Conservation (phyloP, 2,329 filamentous ascomycete genomes). For the Colletotrichum lentis region DNA sequence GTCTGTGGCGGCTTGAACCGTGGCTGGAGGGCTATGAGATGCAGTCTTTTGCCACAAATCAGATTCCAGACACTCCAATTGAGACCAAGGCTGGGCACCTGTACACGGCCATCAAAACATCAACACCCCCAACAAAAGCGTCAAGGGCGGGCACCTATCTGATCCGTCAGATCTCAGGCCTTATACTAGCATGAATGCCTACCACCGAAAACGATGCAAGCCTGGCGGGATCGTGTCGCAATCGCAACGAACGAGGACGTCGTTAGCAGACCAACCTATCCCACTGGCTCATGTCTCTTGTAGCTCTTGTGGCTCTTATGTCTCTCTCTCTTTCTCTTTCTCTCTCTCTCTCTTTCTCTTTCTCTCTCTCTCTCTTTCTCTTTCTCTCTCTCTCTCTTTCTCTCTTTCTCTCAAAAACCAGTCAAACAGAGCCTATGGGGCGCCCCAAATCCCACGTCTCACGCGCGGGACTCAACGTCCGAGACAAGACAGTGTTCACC, state of each 20-base stretch:
- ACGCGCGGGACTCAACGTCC: neutral
- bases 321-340: no score
- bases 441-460: neutral
- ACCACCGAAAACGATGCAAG: neutral
- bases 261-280: neutral
- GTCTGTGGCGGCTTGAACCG: no score
- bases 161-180: neutral
- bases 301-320: no score
- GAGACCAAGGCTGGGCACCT: neutral
- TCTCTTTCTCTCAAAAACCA: neutral
- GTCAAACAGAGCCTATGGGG: neutral
- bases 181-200: neutral
- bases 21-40: no score
- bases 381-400: no score
- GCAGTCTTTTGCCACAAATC: no score
- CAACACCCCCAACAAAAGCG: neutral
- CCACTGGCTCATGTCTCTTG: neutral
- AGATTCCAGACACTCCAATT: no score
- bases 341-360: neutral
- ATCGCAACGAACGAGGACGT: neutral
- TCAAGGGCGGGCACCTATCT: neutral
- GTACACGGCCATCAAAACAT: neutral
- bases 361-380: neutral
- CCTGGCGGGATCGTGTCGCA: neutral
- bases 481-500: constrained; percentile 21